Percentiles rank a stretch among this genome's conserved stretches.
Conservation (phyloP, 305 asterid genomes). For the Plantago rigida region DNA sequence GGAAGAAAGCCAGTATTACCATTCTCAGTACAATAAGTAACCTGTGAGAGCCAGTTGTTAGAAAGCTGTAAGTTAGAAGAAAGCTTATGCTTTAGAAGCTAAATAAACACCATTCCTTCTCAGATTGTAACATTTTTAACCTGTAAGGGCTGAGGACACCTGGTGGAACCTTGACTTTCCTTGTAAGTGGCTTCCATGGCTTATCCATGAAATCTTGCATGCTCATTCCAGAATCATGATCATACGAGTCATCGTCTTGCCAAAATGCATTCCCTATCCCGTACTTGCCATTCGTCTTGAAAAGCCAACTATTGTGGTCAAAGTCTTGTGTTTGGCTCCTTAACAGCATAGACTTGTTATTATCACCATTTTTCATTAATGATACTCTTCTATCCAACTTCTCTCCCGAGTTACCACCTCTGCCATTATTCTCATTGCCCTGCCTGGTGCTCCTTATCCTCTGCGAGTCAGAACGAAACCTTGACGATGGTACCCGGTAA, state of each 20-base stretch:
- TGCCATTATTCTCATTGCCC: conserved; percentile 26
- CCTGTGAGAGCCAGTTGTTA: conserved; percentile 28
- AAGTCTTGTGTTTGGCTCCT: conserved; percentile 87
- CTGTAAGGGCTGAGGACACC: conserved; percentile 84
- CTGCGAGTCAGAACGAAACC: conserved; percentile 46
- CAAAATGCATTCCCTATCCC: conserved; percentile 90
- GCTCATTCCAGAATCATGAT: conserved; percentile 76
- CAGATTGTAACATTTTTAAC: conserved; percentile 22
- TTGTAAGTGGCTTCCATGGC: conserved; percentile 95
- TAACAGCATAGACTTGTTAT: conserved; percentile 62
- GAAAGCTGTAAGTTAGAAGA: background rate
- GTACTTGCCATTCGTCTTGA: conserved; percentile 79
- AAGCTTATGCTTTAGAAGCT: background rate
- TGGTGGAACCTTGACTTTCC: conserved; percentile 61
- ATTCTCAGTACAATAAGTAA: conserved; percentile 58
- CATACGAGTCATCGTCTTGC: conserved; percentile 62
- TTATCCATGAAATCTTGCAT: conserved; percentile 87
- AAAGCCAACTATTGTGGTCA: conserved; percentile 89
- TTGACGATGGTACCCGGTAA: conserved; percentile 32
- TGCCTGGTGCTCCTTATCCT: conserved; percentile 23
- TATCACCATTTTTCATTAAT: conserved; percentile 36
- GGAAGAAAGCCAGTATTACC: conserved; percentile 42
- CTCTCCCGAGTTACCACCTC: conserved; percentile 26
- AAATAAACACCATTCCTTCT: background rate
- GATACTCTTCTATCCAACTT: conserved; percentile 71